Evolutionary conservation across 2,329 filamentous ascomycete genomes (phyloP), one percentile per base, ranked within the genome.

Genomic region (Torrubiella hemipterigena): DNA sequence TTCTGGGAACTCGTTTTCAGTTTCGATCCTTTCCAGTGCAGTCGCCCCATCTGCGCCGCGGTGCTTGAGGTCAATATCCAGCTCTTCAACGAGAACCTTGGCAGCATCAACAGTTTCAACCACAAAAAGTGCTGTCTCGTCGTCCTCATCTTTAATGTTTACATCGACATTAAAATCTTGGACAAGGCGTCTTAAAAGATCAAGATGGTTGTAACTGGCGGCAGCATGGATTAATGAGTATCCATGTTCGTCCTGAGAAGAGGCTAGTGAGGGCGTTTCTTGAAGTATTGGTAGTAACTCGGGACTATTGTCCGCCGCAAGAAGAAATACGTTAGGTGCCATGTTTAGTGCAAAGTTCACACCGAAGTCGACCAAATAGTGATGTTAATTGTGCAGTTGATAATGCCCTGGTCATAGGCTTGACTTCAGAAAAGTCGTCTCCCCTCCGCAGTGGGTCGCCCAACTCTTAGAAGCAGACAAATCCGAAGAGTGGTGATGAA

Each of bases 141-240:
- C 73, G 52, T 98, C 91, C 53, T 94, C 84, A 50, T 98, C 91
- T 42, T 71, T 73, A 31, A 95, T 63, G 51, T 95, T 79, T 29
- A 86, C 72, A 37, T 87, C 65, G 16, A 89, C 87, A 10, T 75
- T 59, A 56, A 87, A 84, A 20, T 89, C 82, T 28, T 65, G 65
- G 17, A 94, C 66, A 6, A 98, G 69, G 1, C 73, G 57, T 37
- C 81, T 78, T 12, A 95, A 69, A 12, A 98, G 75, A 33, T 81
- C 73, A 21, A 84, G 60, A 51, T 96, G 87, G 51, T 80, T 81
- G 67, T 96, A 98, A 43, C 87, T 95, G 13, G 84, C 79, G 12
- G 89, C 85, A 31, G 91, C 91, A 56, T 98, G 91, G 29, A 96
- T 64, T 17, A 96, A 74, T 28, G 86, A 93, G 62, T 98, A 98